Base-by-base conservation (phyloP, 148 eudicot genomes). In the Suaeda aralocaspica region DNA sequence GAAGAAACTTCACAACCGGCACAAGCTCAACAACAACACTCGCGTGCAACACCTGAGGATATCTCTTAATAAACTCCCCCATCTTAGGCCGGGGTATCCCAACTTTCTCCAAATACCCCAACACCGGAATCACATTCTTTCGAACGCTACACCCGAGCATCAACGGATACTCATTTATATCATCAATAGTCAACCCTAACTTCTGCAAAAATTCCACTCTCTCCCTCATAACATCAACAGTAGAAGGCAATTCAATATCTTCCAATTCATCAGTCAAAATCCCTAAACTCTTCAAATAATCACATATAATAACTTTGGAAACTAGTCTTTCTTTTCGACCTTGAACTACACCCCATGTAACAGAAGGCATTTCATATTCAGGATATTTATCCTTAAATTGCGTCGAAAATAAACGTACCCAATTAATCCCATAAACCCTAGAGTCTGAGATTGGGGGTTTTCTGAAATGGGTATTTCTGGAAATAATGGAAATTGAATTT, bases 281-380 rank as follows among this genome's bases (percentile, higher is more conserved):
- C 3, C 98, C 98, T 15, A 94, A 64, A 68, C 84, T 78, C 79
- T 90, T 93, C 48, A 90, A 80, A 79, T 84, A 93, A 83, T 93
- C 98, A 77, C 89, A 90, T 9, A 94, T 86, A 15, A 94, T 90
- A 0, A 94, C 98, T 56, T 86, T 79, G 2, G 97, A 91, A 1
- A 94, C 97, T 1, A 94, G 89, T 68, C 83, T 84, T 64, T 94
- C 98, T 77, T 89, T 94, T 1, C 92, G 79, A 50, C 98, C 98
- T 75, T 87, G 96, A 64, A 94, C 89, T 25, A 89, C 86, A n/a
- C 97, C 98, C 97, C 98, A 94, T 1, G 98, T 94, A 9, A 94
- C 97, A 0, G 97, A 70, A 0, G 98, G 98, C 97, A 94, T 94
- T 76, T 94, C 91, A 68, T 87, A 94, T 69, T 94, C 98, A 10